Conservation (phyloP, 176 grass and related monocot species). For the Cocos nucifera region DNA sequence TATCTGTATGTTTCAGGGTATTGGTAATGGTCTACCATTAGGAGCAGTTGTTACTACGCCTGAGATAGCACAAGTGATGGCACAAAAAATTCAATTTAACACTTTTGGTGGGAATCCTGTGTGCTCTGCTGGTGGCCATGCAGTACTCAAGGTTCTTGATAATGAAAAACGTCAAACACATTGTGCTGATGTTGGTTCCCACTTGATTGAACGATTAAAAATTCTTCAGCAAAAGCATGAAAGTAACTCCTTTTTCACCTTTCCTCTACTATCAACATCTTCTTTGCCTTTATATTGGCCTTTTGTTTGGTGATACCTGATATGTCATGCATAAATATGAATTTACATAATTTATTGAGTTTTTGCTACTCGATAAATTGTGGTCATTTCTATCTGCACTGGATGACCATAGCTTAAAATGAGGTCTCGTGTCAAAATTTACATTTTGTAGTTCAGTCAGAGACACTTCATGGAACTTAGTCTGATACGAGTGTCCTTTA, state of each 20-base stretch:
- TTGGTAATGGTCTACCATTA: slow-evolving; percentile 86
- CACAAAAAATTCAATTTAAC: slow-evolving; percentile 93
- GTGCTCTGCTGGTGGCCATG: slow-evolving; percentile 82
- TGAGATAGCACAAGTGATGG: slow-evolving; percentile 70
- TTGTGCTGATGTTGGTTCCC: slow-evolving; percentile 64
- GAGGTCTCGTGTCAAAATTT: no score
- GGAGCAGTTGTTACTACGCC: slow-evolving; percentile 91
- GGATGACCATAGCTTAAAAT: no score
- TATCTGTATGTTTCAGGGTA: slow-evolving; percentile 42
- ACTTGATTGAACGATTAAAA: slow-evolving; percentile 73
- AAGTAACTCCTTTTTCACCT: slow-evolving; percentile 30
- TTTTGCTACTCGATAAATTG: no score
- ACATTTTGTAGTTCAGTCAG: no score
- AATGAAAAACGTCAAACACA: slow-evolving; percentile 84
- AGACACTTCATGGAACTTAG: no score
- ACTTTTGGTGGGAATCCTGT: slow-evolving; percentile 96
- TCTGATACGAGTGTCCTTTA: no score
- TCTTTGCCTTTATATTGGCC: no score
- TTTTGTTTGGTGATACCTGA: no score
- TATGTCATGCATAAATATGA: no score
- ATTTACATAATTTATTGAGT: no score
- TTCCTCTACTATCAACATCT: no score
- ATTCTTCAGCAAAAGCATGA: slow-evolving; percentile 86
- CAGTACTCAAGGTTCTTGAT: slow-evolving; percentile 86
- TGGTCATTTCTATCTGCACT: no score